Evolutionary conservation across 2,329 filamentous ascomycete species (phyloP), one percentile per base, ranked within the genome.

Genomic region (Aspergillus aculeatus): DNA sequence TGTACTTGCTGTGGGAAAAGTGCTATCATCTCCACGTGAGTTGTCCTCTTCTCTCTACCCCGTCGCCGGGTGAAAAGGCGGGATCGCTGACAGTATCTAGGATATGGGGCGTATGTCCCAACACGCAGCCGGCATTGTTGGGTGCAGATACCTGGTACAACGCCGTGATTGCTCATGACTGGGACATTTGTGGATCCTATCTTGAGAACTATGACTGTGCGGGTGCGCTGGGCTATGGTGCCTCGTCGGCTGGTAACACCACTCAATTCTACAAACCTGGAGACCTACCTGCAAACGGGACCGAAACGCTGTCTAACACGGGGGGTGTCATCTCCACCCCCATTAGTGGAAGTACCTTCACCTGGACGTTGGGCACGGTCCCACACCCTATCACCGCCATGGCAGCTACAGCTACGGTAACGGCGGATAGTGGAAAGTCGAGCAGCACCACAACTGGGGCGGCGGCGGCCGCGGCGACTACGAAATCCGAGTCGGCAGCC

Each of bases 1-100:
- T 68, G 66, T 21, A 6, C 51, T 1, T 68, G 64, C 50, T 67
- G 66, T 21, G 60, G 29, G 9, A 24, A 58, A 5, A 68, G 66
- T 48, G 61, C 59, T 16, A 49, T 61, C 16, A 21, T 68, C 4
- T 66, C 66, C 9, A 38, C 59, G 64, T 66, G 54, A 5, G 54
- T 54, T 29, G 6, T 29, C 26, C 26, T 29, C 26, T n/a, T 4
- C 9, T 32, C 16, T 24, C 32, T 19, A 31, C 10, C 23, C n/a
- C 4, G 5, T 21, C 6, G 4, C 5, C n/a, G 5, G 16, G 32
- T 29, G 26, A 7, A 10, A 7, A 29, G 26, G 26, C 26, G 32
- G 11, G 32, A 12, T 49, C 14, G 5, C 57, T 59, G 35, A 59
- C 26, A 14, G 16, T 16, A 29, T 14, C 9, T 21, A 63, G 61